Evolutionary conservation across 176 grass and related monocot species (phyloP), one percentile per base, ranked within the genome.

Genomic region (Alloteropsis semialata): DNA sequence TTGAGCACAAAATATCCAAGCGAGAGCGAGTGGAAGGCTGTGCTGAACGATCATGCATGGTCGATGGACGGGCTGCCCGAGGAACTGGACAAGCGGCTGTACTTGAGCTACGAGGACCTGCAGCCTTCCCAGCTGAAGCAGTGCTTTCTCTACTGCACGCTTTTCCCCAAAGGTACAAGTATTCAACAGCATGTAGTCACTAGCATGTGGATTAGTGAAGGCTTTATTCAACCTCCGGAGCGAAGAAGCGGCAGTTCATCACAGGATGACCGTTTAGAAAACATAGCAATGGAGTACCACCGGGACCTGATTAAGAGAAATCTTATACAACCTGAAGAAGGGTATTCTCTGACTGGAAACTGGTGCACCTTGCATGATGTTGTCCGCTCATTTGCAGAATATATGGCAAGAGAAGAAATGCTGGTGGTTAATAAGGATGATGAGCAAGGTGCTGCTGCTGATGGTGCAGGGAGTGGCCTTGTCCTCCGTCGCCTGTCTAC

Each of bases 71-170:
- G 67, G 21, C 21, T 70, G 45, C 62, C 34, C 5, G 4, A 24
- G 8, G 62, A 81, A 16, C n/a, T 69, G 36, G 63, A 82, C 66
- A 32, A 71, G 1, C 37, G 25, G 2, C 5, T 82, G 6, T 56
- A 82, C 30, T 33, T 82, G 27, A 82, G 79, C 38, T 71, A 82
- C 5, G 51, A 58, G 1, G 65, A 82, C n/a, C 21, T 82, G 37
- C n/a, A n/a, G n/a, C 22, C 79, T 36, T 5, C 34, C 34, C 34
- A 2, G 34, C 34, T 36, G 34, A 36, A 36, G 34, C 34, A 36
- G 34, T 82, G 79, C 66, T 82, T 82, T 45, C 49, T 82, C 17
- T 82, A 82, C 38, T 82, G 30, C 53, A 59, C 38, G 32, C 51
- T 82, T 45, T 33, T 72, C 12, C 51, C 66, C 9, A 72, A 82